Evolutionary conservation across 768 basidiomycete species (phyloP).

Genomic region (Termitomyces sp.): DNA sequence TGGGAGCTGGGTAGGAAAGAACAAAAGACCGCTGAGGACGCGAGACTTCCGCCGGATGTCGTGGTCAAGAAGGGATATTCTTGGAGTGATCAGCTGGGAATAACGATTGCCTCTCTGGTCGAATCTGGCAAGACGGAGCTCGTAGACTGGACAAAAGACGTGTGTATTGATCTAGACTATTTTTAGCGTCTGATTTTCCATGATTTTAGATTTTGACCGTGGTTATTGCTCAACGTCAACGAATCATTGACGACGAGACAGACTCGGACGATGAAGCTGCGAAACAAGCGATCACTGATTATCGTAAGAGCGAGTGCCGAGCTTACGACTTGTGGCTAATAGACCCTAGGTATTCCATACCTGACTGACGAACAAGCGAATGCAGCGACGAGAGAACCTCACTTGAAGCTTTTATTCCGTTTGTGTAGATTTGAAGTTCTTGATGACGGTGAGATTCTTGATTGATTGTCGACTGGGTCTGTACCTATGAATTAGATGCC

Average conservation of each 20-base stretch:
- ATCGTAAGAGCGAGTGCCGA: conserved; percentile 46
- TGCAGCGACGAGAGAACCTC: conserved; percentile 71
- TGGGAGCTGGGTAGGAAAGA: conserved; percentile 53
- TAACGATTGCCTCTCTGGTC: conserved; percentile 69
- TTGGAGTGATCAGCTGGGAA: conserved; percentile 87
- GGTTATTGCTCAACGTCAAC: conserved; percentile 53
- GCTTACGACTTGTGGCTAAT: not conserved
- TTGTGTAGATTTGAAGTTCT: conserved; percentile 65
- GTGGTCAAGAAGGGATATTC: conserved; percentile 83
- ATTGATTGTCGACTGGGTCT: not conserved
- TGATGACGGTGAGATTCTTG: conserved; percentile 49
- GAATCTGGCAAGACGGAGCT: conserved; percentile 59
- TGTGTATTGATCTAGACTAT: conserved; percentile 29
- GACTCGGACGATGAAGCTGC: conserved; percentile 14
- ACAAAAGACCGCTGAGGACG: conserved; percentile 34
- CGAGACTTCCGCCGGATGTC: conserved; percentile 57
- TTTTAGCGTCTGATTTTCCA: not conserved
- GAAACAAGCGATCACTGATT: conserved; percentile 56
- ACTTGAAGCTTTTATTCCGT: conserved; percentile 81
- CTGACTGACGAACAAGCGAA: conserved; percentile 67
- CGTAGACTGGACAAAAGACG: conserved; percentile 79
- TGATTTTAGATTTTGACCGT: conserved; percentile 48
- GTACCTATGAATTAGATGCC: conserved; percentile 33
- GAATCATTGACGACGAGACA: conserved; percentile 57
- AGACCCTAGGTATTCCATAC: conserved; percentile 62